These are phyloP conservation scores for Misopates orontium DNA, from an alignment of 257 asterid species.

Conservation along the genomic window DNA sequence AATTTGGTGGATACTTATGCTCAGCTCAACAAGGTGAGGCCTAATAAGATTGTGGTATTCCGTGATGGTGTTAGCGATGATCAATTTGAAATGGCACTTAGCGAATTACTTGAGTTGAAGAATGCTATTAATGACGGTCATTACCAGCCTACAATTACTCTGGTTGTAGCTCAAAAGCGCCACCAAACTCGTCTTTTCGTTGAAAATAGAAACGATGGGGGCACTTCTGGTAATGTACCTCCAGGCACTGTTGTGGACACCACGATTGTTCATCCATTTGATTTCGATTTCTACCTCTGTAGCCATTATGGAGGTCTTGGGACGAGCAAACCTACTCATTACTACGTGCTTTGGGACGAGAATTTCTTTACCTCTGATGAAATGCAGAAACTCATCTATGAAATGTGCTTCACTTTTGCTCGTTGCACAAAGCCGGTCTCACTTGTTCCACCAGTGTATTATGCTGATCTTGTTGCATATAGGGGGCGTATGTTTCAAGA, in stretches of 20 bases:
- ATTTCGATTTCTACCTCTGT: constrained; percentile 71
- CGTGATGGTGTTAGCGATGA: constrained; percentile 85
- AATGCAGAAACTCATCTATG: constrained; percentile 59
- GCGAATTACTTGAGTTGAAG: constrained; percentile 48
- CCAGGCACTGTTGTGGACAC: constrained; percentile 85
- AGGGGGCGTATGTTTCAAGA: constrained; percentile 71
- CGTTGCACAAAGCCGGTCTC: constrained; percentile 79
- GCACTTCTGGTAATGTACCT: constrained; percentile 49
- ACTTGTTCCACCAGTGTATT: constrained; percentile 73
- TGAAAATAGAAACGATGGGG: constrained; percentile 27
- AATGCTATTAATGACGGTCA: constrained; percentile 24
- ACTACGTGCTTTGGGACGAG: constrained; percentile 61
- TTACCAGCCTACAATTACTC: constrained; percentile 54
- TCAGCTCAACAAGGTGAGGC: constrained; percentile 34
- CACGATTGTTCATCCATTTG: constrained; percentile 49
- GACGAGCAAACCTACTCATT: constrained; percentile 81
- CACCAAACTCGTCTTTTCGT: constrained; percentile 71
- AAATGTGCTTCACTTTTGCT: constrained; percentile 70
- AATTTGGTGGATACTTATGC: constrained; percentile 46
- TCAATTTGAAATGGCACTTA: constrained; percentile 68
- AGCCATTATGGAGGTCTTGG: constrained; percentile 77
- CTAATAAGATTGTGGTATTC: constrained; percentile 53
- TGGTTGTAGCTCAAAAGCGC: constrained; percentile 72
- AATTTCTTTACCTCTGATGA: constrained; percentile 47
- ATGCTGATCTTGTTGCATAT: constrained; percentile 79